A percentile compares a stretch with the other conserved stretches of the same genome.
Evolutionary conservation across 2,329 filamentous ascomycete species (phyloP).

Genomic region (Phyllosticta capitalensis): DNA sequence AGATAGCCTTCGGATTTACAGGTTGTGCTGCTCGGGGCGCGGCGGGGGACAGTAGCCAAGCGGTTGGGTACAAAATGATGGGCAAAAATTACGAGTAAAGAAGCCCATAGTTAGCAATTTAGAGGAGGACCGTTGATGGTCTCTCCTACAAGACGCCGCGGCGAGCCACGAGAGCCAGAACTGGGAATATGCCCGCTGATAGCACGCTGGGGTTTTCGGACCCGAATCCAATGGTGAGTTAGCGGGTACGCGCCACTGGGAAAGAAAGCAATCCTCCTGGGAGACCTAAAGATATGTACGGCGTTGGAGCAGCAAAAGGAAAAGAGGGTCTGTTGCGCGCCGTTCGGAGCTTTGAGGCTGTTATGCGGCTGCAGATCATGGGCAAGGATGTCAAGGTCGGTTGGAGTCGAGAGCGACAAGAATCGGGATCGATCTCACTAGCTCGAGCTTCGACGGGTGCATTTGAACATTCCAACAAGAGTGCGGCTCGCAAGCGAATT

Average conservation of each 20-base stretch:
- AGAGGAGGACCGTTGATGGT: background rate
- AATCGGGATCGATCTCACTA: background rate
- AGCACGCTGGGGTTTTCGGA: background rate
- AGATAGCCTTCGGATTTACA: background rate
- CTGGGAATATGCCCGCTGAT: background rate
- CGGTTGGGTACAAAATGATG: background rate
- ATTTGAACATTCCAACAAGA: background rate
- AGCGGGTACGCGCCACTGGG: background rate
- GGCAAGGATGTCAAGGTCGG: background rate
- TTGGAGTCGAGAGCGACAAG: background rate
- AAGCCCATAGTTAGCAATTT: background rate
- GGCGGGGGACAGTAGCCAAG: background rate
- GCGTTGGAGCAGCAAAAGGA: background rate
- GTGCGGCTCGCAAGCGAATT: background rate
- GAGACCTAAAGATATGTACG: background rate
- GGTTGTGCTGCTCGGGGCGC: background rate
- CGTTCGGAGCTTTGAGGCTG: background rate
- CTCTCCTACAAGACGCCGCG: background rate
- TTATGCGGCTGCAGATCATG: background rate
- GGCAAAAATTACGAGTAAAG: background rate
- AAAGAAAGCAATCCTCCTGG: background rate
- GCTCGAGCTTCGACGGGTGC: background rate
- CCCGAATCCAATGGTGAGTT: background rate
- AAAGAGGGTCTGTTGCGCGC: background rate
- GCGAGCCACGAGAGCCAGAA: background rate